Conservation (phyloP, 2,329 filamentous ascomycete genomes). For the Epichloe uncinata region DNA sequence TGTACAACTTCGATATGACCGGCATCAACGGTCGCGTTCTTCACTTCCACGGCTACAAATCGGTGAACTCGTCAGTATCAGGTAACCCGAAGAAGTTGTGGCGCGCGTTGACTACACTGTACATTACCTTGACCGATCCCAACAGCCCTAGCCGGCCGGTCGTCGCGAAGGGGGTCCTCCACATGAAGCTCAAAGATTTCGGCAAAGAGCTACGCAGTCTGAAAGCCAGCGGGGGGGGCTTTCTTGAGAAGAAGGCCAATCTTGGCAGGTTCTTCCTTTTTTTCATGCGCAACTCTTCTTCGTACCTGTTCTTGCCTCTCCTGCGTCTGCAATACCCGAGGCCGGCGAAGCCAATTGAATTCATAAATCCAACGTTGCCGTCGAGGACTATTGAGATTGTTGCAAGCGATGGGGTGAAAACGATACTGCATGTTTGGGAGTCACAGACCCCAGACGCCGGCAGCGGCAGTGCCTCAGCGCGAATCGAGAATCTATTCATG, state of each 20-base stretch:
- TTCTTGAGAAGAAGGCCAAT: slow-evolving; percentile 28
- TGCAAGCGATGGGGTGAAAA: slow-evolving; percentile 38
- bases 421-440: slow-evolving; percentile 44
- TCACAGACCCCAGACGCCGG: slow-evolving; percentile 26
- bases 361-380: slow-evolving; percentile 36
- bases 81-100: slow-evolving; percentile 44
- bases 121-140: slow-evolving; percentile 41
- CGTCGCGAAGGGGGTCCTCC: background rate
- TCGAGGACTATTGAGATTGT: slow-evolving; percentile 29
- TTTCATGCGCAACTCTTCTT: slow-evolving; percentile 40
- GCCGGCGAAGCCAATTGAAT: slow-evolving; percentile 30
- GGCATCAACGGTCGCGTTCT: slow-evolving; percentile 37
- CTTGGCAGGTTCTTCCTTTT: slow-evolving; percentile 39
- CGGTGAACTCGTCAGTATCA: slow-evolving; percentile 46
- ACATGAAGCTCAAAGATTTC: background rate
- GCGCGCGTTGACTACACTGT: slow-evolving; percentile 48
- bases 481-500: slow-evolving; percentile 39
- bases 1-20: slow-evolving; percentile 48
- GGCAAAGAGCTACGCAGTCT: background rate
- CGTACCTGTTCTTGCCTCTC: slow-evolving; percentile 40
- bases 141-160: background rate
- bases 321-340: slow-evolving; percentile 42
- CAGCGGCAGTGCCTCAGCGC: slow-evolving; percentile 8
- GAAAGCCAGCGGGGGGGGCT: background rate
- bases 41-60: slow-evolving; percentile 49